phyloP scores from a whole-genome alignment of 73 alveolate genomes.

The Paramecium pentaurelia region DNA sequence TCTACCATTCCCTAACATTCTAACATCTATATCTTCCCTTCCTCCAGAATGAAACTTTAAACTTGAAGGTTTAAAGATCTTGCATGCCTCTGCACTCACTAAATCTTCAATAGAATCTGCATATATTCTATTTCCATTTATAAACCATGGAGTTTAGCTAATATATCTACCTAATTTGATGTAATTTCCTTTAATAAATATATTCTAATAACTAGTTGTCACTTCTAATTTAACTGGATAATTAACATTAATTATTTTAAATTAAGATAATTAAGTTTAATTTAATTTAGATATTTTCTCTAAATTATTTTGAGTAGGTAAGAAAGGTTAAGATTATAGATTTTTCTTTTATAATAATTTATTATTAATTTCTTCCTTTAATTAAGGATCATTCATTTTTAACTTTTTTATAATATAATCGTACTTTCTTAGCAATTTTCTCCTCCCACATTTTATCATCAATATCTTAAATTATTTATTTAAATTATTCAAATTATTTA shows the following conservation, averaged over 20 bases:
- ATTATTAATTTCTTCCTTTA: not conserved
- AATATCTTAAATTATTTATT: not conserved
- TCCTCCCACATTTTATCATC: conserved; percentile 39
- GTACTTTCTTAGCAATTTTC: conserved; percentile 32
- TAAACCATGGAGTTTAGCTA: conserved; percentile 94
- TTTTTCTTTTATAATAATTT: conserved; percentile 8
- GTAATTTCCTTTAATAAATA: conserved; percentile 85
- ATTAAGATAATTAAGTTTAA: not conserved
- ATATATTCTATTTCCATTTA: conserved; percentile 69
- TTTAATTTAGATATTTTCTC: conserved; percentile 33
- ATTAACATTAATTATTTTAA: not conserved
- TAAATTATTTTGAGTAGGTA: conserved; percentile 48
- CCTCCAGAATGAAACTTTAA: conserved; percentile 82
- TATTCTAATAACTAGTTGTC: conserved; percentile 61
- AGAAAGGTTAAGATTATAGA: not conserved
- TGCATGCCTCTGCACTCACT: conserved; percentile 40
- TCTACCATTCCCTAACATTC: conserved; percentile 98
- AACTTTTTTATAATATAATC: not conserved
- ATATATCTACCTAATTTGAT: conserved; percentile 87
- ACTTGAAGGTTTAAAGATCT: conserved; percentile 56
- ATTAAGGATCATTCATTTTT: conserved; percentile 40
- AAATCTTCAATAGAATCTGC: conserved; percentile 63
- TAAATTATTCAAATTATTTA: conserved; percentile 39
- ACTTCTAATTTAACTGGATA: conserved; percentile 58
- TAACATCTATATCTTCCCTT: conserved; percentile 96